Evolutionary conservation across 1,284 basidiomycete species (phyloP), one percentile per base, ranked within the genome.

Genomic region (Ceraceosorus guamensis): DNA sequence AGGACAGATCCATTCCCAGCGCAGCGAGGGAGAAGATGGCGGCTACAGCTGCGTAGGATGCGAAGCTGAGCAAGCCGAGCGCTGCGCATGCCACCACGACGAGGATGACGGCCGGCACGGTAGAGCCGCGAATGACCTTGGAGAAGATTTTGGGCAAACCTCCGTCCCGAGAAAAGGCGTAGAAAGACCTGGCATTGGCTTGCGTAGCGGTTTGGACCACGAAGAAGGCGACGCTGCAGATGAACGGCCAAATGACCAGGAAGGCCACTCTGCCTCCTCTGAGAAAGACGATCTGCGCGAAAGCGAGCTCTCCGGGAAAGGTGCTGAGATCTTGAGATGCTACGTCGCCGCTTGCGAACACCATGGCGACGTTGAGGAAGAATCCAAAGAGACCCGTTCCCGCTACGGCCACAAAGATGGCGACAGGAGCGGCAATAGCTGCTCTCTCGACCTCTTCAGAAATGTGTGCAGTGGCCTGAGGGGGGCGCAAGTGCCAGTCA

Each of bases 371-470:
- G 68, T 76, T 76, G 65, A 75, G 73, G 46, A 77, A 49, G 70
- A 71, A 71, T 46, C 68, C 70, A 50, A 70, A 46, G 24, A 69
- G 52, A 45, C 71, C 66, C 14, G 69, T 73, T 45, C 66, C 68
- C 8, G 52, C 79, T 34, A 92, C 89, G 54, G 91, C 91, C 51
- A 91, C 86, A 73, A 91, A 84, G 71, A 91, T 91, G 8, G 88
- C 89, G 46, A 84, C 77, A 10, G 78, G 78, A 2, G 78, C 89
- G 55, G 89, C 87, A 67, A 90, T 88, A 3, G 90, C 87, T 7
- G 91, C 91, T 50, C 87, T 83, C 69, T 84, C 85, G 37, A 95
- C 88, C 78, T 95, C 91, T 73, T 95, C 91, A 5, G 87, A 88
- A 62, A 95, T 93, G 76, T 95, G 91, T 2, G 89, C 89, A 5